Conservation (phyloP, 139 green algal species). For the Chloropicon primus region DNA sequence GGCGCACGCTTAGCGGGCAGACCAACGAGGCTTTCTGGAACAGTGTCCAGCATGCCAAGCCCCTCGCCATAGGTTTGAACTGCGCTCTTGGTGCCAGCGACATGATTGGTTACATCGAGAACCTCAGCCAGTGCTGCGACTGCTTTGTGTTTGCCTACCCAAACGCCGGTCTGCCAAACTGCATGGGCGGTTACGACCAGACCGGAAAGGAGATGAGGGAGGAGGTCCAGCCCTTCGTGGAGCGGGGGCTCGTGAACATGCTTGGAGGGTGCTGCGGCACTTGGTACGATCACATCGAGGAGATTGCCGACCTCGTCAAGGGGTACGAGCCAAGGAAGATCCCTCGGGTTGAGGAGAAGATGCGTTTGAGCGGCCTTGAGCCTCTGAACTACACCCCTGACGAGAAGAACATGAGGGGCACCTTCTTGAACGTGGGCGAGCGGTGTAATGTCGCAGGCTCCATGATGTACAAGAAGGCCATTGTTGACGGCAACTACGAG, state of each 20-base stretch:
- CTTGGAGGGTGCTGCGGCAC: constrained; percentile 93
- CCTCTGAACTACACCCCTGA: constrained; percentile 82
- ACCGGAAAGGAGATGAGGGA: constrained; percentile 83
- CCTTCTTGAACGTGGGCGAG: constrained; percentile 93
- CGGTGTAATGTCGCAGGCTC: constrained; percentile 94
- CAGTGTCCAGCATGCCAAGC: constrained; percentile 76
- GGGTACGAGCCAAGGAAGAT: constrained; percentile 48
- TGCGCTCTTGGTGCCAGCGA: constrained; percentile 88
- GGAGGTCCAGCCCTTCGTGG: constrained; percentile 82
- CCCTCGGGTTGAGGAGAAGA: constrained; percentile 40
- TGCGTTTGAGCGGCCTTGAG: constrained; percentile 89
- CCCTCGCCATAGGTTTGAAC: constrained; percentile 90
- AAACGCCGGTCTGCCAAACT: constrained; percentile 94
- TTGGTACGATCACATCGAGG: constrained; percentile 76
- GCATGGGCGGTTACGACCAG: constrained; percentile 98
- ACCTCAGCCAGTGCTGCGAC: constrained; percentile 70
- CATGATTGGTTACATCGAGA: constrained; percentile 90
- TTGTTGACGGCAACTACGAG: constrained; percentile 86
- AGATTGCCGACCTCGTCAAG: constrained; percentile 48
- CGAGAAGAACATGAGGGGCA: constrained; percentile 51
- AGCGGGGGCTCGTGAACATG: constrained; percentile 76
- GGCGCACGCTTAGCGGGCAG: constrained; percentile 88
- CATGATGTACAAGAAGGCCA: constrained; percentile 92
- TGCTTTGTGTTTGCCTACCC: constrained; percentile 96
- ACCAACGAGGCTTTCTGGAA: constrained; percentile 99